Evolutionary conservation across 768 basidiomycete species (phyloP), one percentile per base, ranked within the genome.

Genomic region (Coprinellus micaceus): DNA sequence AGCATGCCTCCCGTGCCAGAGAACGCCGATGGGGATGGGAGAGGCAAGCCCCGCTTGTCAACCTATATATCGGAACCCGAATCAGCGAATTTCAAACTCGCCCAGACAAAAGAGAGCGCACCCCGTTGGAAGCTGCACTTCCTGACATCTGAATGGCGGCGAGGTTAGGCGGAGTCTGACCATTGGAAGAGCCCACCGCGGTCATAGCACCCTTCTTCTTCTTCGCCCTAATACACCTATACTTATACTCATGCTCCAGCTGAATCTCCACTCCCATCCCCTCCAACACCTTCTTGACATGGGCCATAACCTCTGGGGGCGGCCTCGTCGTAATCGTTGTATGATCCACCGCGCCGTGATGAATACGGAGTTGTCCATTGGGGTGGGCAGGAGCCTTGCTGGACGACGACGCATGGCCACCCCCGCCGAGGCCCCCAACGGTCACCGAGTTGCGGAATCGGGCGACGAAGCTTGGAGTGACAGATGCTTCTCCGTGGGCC

Each of bases 331-430:
- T 97, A 63, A 98, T 82, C 52, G 86, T 94, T 25, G 85, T 84
- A 68, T 89, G 88, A 68, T 98, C 97, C 28, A 98, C 89, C 2
- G 95, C 86, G 59, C 95, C 96, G 62, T 91, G 89, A 66, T 98
- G 96, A 40, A 90, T 82, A 11, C 94, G 84, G 39, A 98, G 70
- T 51, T 78, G 80, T 60, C 67, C 69, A 64, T 60, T 65, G 4
- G 67, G 67, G 26, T 65, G 52, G 37, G 60, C 53, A 47, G 58
- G 45, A 75, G 76, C 10, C 36, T 55, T 33, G 22, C 29, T 12
- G 12, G 44, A 6, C 10, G 46, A 13, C 17, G 44, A 40, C 6
- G 37, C 43, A 21, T 69, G 58, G 63, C 60, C 58, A 63, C 71
- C 61, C 7, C 25, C 19, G 2, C 22, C 46, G 28, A 47, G 25